Evolutionary conservation across 106 monocot species (phyloP).

Genomic region (Apostasia shenzhenica): DNA sequence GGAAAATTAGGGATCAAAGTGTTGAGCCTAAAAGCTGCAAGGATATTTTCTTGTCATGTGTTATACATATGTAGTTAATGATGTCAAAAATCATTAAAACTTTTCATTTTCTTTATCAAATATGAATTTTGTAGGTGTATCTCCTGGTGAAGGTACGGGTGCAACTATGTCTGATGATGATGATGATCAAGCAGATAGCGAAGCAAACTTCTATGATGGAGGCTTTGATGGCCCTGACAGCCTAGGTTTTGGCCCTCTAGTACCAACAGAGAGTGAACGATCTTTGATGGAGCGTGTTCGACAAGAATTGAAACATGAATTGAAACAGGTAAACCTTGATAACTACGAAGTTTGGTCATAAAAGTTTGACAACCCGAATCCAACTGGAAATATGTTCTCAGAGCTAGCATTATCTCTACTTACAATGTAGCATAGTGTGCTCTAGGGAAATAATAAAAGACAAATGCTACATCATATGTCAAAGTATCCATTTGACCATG

Average conservation of each 20-base stretch:
- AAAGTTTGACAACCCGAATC: too few species aligned
- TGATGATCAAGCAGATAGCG: slow-evolving; percentile 53
- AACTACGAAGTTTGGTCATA: too few species aligned
- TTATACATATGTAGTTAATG: neutral
- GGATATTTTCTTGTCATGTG: neutral
- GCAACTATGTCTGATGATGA: slow-evolving; percentile 78
- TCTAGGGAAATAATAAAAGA: neutral
- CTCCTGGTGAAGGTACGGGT: slow-evolving; percentile 57
- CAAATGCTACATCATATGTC: too few species aligned
- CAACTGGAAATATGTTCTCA: too few species aligned
- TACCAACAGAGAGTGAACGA: slow-evolving; percentile 59
- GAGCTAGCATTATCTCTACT: too few species aligned
- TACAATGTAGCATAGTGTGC: too few species aligned
- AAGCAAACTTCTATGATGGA: slow-evolving; percentile 36
- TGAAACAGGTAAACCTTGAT: slow-evolving; percentile 38
- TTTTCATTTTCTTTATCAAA: neutral
- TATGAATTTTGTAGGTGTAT: slow-evolving; percentile 26
- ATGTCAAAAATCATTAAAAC: neutral
- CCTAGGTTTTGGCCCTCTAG: slow-evolving; percentile 60
- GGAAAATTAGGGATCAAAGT: neutral
- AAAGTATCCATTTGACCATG: too few species aligned
- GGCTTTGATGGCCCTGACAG: slow-evolving; percentile 38
- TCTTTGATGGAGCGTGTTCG: slow-evolving; percentile 63
- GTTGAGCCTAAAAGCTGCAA: neutral
- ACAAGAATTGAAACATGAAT: slow-evolving; percentile 62